These are phyloP conservation scores for Colletotrichum musicola DNA, from an alignment of 2,329 filamentous ascomycete species.

Conservation along the genomic window DNA sequence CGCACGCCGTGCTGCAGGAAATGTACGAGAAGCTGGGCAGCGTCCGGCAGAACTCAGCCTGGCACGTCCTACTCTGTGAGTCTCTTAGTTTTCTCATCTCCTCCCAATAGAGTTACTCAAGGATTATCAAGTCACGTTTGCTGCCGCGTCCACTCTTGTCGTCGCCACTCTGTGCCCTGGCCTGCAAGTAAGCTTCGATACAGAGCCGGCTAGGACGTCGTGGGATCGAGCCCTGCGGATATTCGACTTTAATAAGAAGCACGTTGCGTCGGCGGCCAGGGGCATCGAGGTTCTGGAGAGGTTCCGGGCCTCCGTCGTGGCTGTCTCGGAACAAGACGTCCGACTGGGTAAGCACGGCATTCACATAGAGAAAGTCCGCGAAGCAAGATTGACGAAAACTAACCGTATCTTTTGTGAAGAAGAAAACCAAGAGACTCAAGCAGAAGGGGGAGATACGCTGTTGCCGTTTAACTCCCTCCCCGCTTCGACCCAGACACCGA, in stretches of 20 bases:
- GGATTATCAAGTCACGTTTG: background rate
- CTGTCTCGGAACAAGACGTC: background rate
- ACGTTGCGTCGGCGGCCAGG: background rate
- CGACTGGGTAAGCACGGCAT: background rate
- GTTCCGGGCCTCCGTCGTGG: slow-evolving; percentile 4
- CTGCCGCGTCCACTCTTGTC: slow-evolving; percentile 1
- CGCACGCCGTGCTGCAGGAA: slow-evolving; percentile 15
- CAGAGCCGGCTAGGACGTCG: background rate
- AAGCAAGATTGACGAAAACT: too few species aligned
- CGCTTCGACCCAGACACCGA: background rate
- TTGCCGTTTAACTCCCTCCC: slow-evolving; percentile 7
- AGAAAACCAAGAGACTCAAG: background rate
- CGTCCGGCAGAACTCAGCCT: slow-evolving; percentile 18
- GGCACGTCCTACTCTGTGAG: slow-evolving; percentile 25
- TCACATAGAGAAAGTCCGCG: too few species aligned
- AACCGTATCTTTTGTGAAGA: background rate
- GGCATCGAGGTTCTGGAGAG: slow-evolving; percentile 23
- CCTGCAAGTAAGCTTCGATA: background rate
- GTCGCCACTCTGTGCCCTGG: background rate
- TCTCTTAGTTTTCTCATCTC: background rate
- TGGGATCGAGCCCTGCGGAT: slow-evolving; percentile 11
- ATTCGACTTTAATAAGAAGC: slow-evolving; percentile 20
- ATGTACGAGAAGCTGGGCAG: slow-evolving; percentile 13
- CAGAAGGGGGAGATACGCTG: background rate
- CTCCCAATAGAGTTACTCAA: background rate